These are phyloP conservation scores for Suillus americanus DNA, from an alignment of 768 basidiomycete genomes.

Conservation along the genomic window DNA sequence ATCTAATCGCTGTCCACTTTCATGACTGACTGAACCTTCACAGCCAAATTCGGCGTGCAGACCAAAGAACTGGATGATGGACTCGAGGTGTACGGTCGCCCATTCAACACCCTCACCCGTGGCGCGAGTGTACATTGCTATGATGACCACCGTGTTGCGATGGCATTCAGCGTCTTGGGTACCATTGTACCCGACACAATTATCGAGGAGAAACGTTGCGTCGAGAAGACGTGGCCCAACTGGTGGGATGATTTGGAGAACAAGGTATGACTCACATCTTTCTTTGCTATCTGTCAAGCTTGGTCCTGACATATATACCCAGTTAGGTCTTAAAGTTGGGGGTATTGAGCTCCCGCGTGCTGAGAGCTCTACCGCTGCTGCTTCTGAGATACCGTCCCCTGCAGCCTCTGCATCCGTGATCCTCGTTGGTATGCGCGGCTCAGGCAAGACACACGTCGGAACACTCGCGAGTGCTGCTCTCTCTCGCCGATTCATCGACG, in stretches of 20 bases:
- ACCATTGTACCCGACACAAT: slow-evolving; percentile 71
- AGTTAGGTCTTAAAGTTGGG: slow-evolving; percentile 89
- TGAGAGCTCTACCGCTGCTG: slow-evolving; percentile 37
- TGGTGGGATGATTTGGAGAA: slow-evolving; percentile 99
- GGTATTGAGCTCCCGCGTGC: slow-evolving; percentile 71
- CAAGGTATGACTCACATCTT: slow-evolving; percentile 56
- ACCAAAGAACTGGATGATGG: slow-evolving; percentile 93
- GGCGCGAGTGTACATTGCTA: slow-evolving; percentile 93
- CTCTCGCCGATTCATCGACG: slow-evolving; percentile 78
- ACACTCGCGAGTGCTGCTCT: slow-evolving; percentile 71
- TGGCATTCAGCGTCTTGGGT: slow-evolving; percentile 93
- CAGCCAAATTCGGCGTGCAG: slow-evolving; percentile 93
- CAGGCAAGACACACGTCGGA: slow-evolving; percentile 91
- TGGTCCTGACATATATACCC: neutral
- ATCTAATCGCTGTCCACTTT: neutral
- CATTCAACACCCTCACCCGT: slow-evolving; percentile 55
- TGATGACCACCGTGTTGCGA: slow-evolving; percentile 97
- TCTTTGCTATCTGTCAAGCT: neutral
- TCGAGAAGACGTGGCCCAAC: slow-evolving; percentile 99
- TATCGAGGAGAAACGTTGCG: slow-evolving; percentile 95
- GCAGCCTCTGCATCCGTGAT: slow-evolving; percentile 59
- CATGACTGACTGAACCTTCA: neutral
- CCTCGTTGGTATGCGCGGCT: slow-evolving; percentile 94
- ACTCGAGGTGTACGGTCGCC: slow-evolving; percentile 82
- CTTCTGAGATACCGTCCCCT: slow-evolving; percentile 34